Evolutionary conservation across 2,329 filamentous ascomycete species (phyloP).

Genomic region (Aotearoamyces nothofagi): DNA sequence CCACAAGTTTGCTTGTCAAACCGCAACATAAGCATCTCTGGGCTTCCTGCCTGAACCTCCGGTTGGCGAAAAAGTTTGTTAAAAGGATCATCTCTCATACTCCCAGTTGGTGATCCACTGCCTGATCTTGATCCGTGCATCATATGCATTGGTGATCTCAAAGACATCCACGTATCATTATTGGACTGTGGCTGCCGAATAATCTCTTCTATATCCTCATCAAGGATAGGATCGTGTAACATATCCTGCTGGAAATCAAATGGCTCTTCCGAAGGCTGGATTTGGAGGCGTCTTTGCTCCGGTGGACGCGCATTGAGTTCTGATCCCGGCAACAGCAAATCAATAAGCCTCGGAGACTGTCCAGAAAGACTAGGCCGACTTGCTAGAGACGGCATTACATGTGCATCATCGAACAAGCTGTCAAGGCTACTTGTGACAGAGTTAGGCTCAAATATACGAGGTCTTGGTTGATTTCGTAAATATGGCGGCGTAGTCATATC

Average conservation of each 20-base stretch:
- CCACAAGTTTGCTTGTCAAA: constrained; percentile 55
- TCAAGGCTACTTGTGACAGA: constrained; percentile 20
- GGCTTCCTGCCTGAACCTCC: constrained; percentile 31
- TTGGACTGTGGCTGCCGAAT: constrained; percentile 22
- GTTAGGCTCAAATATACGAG: constrained; percentile 18
- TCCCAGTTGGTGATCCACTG: constrained; percentile 9
- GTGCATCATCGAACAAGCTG: constrained; percentile 21
- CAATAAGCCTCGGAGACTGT: constrained; percentile 30
- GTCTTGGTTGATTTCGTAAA: constrained; percentile 12
- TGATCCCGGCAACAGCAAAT: constrained; percentile 30
- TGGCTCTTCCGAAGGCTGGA: constrained; percentile 10
- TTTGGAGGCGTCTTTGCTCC: constrained; percentile 5
- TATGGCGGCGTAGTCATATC: constrained; percentile 18
- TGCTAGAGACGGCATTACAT: constrained; percentile 16
- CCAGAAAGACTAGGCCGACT: constrained; percentile 22
- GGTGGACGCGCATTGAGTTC: constrained; percentile 24
- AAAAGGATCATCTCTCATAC: constrained; percentile 9
- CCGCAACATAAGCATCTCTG: constrained; percentile 44
- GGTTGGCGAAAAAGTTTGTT: constrained; percentile 27
- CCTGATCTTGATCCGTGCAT: constrained; percentile 8
- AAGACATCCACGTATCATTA: constrained; percentile 13
- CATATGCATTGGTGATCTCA: constrained; percentile 9
- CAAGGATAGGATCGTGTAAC: constrained; percentile 16
- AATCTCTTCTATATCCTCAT: constrained; percentile 40
- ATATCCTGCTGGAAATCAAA: constrained; percentile 10